Evolutionary conservation across 2,329 filamentous ascomycete genomes (phyloP).

Genomic region (Talaromyces piceae): DNA sequence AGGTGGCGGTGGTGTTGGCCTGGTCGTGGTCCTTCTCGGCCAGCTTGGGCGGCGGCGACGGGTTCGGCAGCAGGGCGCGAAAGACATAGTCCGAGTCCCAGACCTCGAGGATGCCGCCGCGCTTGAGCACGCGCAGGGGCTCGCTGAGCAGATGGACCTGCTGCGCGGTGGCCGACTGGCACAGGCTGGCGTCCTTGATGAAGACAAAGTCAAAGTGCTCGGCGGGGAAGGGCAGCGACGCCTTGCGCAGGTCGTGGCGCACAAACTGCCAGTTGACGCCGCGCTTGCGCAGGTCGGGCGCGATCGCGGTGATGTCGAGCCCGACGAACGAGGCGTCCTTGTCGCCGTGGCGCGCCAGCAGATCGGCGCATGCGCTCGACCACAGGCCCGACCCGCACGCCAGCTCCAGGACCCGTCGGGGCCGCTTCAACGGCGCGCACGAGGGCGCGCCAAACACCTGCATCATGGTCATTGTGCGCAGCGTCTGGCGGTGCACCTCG

Average conservation of each 20-base stretch:
- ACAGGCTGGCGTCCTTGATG: conserved; percentile 72
- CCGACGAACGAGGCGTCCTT: conserved; percentile 67
- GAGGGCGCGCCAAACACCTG: conserved; percentile 75
- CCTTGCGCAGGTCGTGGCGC: conserved; percentile 71
- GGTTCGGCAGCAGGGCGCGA: conserved; percentile 73
- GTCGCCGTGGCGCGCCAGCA: conserved; percentile 59
- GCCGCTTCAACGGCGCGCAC: conserved; percentile 64
- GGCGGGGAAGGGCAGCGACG: conserved; percentile 69
- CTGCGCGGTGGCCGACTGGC: conserved; percentile 50
- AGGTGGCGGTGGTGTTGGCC: conserved; percentile 66
- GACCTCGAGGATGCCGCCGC: conserved; percentile 73
- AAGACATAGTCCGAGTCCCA: conserved; percentile 86
- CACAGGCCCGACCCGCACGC: conserved; percentile 85
- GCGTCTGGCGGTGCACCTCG: conserved; percentile 79
- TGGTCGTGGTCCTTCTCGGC: conserved; percentile 57
- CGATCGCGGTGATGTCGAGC: conserved; percentile 69
- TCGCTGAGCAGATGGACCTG: conserved; percentile 59
- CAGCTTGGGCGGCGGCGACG: conserved; percentile 51
- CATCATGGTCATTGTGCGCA: conserved; percentile 73
- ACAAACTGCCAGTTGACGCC: conserved; percentile 85
- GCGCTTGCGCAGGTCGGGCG: conserved; percentile 56
- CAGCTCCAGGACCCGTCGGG: conserved; percentile 72
- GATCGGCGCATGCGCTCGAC: conserved; percentile 79
- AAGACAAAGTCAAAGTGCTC: conserved; percentile 83
- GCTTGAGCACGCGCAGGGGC: conserved; percentile 65